phyloP scores from a whole-genome alignment of 139 green algal genomes.

The Picochlorum sp. region DNA sequence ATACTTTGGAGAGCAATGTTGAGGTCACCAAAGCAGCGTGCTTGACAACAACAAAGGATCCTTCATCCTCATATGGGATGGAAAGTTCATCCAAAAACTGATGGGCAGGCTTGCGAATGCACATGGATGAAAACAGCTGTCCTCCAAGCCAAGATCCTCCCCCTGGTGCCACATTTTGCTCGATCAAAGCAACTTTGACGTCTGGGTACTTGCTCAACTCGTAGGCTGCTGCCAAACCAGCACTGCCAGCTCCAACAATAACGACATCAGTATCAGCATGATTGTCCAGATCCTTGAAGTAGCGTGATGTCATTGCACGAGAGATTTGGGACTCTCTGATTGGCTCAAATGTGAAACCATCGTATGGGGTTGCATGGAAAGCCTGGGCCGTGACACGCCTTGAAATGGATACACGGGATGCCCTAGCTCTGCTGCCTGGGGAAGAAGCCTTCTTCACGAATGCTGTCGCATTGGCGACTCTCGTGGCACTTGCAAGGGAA shows the following conservation, averaged over 20 bases:
- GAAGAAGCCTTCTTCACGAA: no score
- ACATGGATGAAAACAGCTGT: constrained; percentile 26
- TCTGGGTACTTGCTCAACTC: constrained; percentile 91
- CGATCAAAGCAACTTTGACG: constrained; percentile 85
- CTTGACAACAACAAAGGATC: constrained; percentile 90
- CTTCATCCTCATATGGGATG: constrained; percentile 82
- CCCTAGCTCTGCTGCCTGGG: neutral
- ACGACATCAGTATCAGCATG: constrained; percentile 61
- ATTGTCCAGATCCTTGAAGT: constrained; percentile 86
- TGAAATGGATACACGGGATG: neutral
- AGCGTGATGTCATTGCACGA: constrained; percentile 83
- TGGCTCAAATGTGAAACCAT: constrained; percentile 52
- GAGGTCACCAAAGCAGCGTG: constrained; percentile 93
- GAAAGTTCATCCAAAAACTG: constrained; percentile 77
- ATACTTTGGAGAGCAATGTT: constrained; percentile 87
- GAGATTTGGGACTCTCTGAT: constrained; percentile 62
- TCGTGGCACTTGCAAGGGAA: no score
- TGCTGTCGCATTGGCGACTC: no score
- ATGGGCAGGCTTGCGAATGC: constrained; percentile 90
- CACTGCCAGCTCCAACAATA: constrained; percentile 52
- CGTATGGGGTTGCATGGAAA: constrained; percentile 12
- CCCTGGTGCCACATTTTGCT: constrained; percentile 57
- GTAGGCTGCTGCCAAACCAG: constrained; percentile 86
- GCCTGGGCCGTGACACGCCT: no score
- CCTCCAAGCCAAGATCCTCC: constrained; percentile 92